Base-by-base conservation (phyloP, 345 rosid genomes). In the Bruguiera gymnorhiza region DNA sequence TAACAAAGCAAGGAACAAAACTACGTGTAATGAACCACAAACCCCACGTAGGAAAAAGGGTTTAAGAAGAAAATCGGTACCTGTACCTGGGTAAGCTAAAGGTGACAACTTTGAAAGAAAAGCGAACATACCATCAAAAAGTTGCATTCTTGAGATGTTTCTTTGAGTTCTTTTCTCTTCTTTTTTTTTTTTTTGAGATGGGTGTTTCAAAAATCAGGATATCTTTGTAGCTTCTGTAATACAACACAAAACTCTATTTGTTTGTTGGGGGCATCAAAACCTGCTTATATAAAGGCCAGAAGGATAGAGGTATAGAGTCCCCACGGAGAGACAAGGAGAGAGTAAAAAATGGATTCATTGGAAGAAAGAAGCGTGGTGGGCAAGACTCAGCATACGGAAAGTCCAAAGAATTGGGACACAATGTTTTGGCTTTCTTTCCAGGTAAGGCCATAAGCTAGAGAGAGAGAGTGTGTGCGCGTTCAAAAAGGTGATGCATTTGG, bases 41-140 rank as follows among this genome's bases (percentile, higher is more conserved):
- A 83, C 53, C 48, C 84, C 79, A 31, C 26, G 79, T 2, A 73
- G 21, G 68, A 83, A 80, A 71, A 54, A 20, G 62, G 78, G 79
- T 58, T 72, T 60, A 21, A 71, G 27, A 61, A 78, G 73, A 54
- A 83, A 86, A 68, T 52, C 58, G 39, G 66, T 26, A 63, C 20
- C 76, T 39, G 78, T 26, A 63, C 20, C 76, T 39, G 78, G 66
- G n/a, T 27, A 46, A 75, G 68, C 61, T 15, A 62, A 15, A 5
- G 67, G 50, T 50, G 71, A 31, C 32, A 67, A 54, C 54, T 29
- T 23, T 18, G 72, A 29, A 67, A 70, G 63, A 34, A 61, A 34
- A 13, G 23, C 3, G 5, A 62, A 15, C 34, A 52, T 9, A 27
- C 67, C 67, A 18, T 37, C 52, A 54, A 73, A 60, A 75, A 29